phyloP scores from a whole-genome alignment of 495 filamentous ascomycete species.

The Tirmania nivea region DNA sequence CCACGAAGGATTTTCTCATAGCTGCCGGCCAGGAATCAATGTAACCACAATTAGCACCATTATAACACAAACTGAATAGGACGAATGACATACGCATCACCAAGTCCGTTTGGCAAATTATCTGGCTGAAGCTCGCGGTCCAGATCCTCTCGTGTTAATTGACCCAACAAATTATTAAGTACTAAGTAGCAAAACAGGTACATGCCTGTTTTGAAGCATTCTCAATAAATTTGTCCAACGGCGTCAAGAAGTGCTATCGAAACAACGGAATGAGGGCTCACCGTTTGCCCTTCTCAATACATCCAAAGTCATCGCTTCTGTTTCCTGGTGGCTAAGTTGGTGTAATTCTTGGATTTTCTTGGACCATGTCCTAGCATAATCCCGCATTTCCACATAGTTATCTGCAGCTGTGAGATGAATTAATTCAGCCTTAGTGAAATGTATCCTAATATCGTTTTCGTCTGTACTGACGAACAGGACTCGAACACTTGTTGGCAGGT shows the following conservation, averaged over 20 bases:
- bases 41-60: background rate
- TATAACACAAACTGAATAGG: background rate
- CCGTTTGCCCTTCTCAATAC: slow-evolving; percentile 13
- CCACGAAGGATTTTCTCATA: slow-evolving; percentile 24
- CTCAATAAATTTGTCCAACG: too few relatives aligned
- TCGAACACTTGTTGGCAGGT: slow-evolving; percentile 16
- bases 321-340: slow-evolving; percentile 6
- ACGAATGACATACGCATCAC: slow-evolving; percentile 23
- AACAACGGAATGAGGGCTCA: slow-evolving; percentile 1
- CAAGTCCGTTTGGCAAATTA: slow-evolving; percentile 21
- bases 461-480: slow-evolving; percentile 25
- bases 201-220: too few relatives aligned
- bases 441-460: slow-evolving; percentile 17
- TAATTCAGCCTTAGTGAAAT: slow-evolving; percentile 12
- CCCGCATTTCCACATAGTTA: slow-evolving; percentile 18
- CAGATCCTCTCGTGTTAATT: slow-evolving; percentile 16
- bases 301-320: slow-evolving; percentile 4
- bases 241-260: too few relatives aligned
- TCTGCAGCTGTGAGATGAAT: slow-evolving; percentile 12
- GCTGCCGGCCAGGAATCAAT: slow-evolving; percentile 13
- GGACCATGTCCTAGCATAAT: slow-evolving; percentile 12
- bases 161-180: slow-evolving; percentile 22
- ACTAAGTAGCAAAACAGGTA: slow-evolving; percentile 30
- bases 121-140: slow-evolving; percentile 17
- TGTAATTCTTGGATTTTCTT: slow-evolving; percentile 17